Percentiles rank a stretch among this genome's conserved stretches.
phyloP scores from a whole-genome alignment of 2,329 filamentous ascomycete genomes.

The Geosmithia putterillii region DNA sequence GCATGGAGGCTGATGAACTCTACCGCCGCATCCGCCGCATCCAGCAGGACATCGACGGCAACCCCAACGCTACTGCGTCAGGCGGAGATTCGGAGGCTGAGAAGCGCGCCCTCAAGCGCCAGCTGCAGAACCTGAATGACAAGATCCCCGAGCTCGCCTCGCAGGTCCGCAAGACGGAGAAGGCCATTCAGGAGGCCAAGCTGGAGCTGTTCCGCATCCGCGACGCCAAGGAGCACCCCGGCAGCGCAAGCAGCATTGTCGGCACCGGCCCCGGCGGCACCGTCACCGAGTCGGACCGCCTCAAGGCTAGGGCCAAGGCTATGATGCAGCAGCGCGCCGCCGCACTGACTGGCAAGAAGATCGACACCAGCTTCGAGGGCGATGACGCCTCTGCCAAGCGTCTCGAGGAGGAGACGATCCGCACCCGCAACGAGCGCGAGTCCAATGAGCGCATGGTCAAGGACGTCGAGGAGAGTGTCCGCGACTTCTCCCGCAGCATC shows the following conservation, averaged over 20 bases:
- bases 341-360: conserved; percentile 75
- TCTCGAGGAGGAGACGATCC: conserved; percentile 77
- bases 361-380: conserved; percentile 45
- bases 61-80: conserved; percentile 62
- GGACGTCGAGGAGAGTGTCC: conserved; percentile 92
- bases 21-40: conserved; percentile 84
- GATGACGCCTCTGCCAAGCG: conserved; percentile 71
- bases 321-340: conserved; percentile 99
- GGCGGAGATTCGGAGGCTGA: conserved; percentile 80
- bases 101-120: conserved; percentile 71
- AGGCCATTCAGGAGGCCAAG: conserved; percentile 81
- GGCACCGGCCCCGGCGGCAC: conserved; percentile 85
- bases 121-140: conserved; percentile 80
- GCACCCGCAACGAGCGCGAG: conserved; percentile 73
- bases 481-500: conserved; percentile 72
- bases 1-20: conserved; percentile 84
- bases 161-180: conserved; percentile 80
- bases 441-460: conserved; percentile 93
- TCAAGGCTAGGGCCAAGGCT: conserved; percentile 89
- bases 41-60: conserved; percentile 87
- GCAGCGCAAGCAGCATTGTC: conserved; percentile 67
- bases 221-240: conserved; percentile 85
- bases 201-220: conserved; percentile 87
- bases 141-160: conserved; percentile 86
- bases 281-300: conserved; percentile 84